Evolutionary conservation across 2,329 filamentous ascomycete genomes (phyloP), one percentile per base, ranked within the genome.

Genomic region (Fusarium cicatricum): DNA sequence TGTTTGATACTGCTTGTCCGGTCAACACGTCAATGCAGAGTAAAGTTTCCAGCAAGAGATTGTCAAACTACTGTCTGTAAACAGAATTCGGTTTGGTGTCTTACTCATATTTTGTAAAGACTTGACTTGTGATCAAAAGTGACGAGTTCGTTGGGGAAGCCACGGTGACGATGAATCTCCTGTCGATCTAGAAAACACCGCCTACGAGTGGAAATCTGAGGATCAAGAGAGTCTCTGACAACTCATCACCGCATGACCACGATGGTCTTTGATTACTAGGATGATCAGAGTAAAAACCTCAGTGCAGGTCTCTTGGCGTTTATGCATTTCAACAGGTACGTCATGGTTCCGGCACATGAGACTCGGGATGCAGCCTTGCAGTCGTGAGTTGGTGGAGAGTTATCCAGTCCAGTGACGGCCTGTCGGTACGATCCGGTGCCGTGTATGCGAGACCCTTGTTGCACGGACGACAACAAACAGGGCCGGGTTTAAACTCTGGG

Each of bases 121-220:
- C 23, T 26, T 26, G 6, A 10, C 23, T 10, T 8, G 9, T 26
- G 23, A 10, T 26, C 23, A 26, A 26, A 26, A 26, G 23, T 26
- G 23, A 26, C 23, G 23, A 26, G 29, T 32, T 19, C 14, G 34
- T 19, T 37, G 23, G 51, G 46, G 44, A 62, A 62, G 59, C 55
- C 59, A 63, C 59, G 32, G 32, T 49, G 55, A 63, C 63, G 59
- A 62, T 63, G 60, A 46, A 63, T 28, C 17, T n/a, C 17, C 7
- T 34, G 6, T 2, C 38, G 3, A 14, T 26, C 16, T 38, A 9
- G 16, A 9, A 33, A 10, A 6, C 21, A 15, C 12, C 23, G n/a
- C 23, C 21, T 39, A 7, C 21, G 19, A 44, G 33, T 16, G 12
- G 19, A 29, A 11, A 40, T 23, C 33, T 36, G 16, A 28, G 23